A percentile compares a stretch with the other conserved stretches of the same genome.
phyloP scores from a whole-genome alignment of 139 green algal species.

The Auxenochlorella pyrenoidosa region DNA sequence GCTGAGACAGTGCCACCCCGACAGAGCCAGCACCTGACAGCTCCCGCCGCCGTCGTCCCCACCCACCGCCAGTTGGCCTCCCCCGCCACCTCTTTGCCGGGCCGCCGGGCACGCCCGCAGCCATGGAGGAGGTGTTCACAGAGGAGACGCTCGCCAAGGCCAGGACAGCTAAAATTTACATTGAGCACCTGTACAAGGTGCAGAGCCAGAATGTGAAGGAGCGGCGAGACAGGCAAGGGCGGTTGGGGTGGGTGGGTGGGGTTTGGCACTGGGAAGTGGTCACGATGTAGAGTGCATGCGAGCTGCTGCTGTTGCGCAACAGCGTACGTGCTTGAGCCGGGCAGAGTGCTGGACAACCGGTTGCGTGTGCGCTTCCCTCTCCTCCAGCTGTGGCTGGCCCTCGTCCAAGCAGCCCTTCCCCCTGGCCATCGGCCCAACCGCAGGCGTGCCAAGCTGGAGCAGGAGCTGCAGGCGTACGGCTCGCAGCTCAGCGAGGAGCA shows the following conservation, averaged over 20 bases:
- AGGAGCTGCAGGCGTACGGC: slow-evolving; percentile 66
- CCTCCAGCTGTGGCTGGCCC: background rate
- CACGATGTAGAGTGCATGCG: too few relatives aligned
- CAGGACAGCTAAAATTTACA: slow-evolving; percentile 88
- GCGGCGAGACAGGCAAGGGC: slow-evolving; percentile 73
- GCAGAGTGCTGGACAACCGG: too few relatives aligned
- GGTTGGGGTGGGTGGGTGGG: too few relatives aligned
- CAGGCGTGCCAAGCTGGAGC: slow-evolving; percentile 81
- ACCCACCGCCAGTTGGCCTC: background rate
- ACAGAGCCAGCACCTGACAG: background rate
- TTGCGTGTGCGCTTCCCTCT: background rate
- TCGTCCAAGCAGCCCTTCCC: too few relatives aligned
- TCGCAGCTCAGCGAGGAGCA: slow-evolving; percentile 68
- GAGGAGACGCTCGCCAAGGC: slow-evolving; percentile 59
- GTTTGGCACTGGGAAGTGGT: too few relatives aligned
- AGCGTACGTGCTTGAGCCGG: too few relatives aligned
- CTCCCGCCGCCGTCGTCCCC: background rate
- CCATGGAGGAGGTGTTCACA: slow-evolving; percentile 40
- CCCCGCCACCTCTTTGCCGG: background rate
- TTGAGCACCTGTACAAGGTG: slow-evolving; percentile 94
- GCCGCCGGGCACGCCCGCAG: background rate
- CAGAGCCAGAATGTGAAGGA: slow-evolving; percentile 84
- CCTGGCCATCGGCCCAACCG: background rate
- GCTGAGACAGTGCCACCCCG: too few relatives aligned
- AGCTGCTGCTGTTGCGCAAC: too few relatives aligned